Base-by-base conservation (phyloP, 2,329 filamentous ascomycete genomes). In the Scytalidium lignicola region DNA sequence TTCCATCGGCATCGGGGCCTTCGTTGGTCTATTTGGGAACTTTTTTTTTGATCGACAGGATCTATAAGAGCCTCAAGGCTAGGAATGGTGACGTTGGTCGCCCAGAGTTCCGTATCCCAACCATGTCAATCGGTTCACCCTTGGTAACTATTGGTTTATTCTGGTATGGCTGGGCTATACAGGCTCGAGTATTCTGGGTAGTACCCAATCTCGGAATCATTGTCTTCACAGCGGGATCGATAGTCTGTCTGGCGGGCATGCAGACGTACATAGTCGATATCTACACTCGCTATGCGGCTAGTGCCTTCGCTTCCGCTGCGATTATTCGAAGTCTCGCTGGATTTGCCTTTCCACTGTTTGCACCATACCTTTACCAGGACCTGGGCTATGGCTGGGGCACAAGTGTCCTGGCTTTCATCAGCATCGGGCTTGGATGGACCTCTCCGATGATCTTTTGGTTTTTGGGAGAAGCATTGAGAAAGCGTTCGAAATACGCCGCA, bases 351-450 rank as follows among this genome's bases (percentile, higher is more conserved):
- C 73, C 22, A 74, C 74, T 0, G 70, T 78, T 47, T 1, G 65
- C 26, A 22, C 44, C 44, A 10, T 20, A 46, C 7, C 15, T 46
- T 17, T 46, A 61, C 22, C 43, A 49, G 9, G 41, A 28, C 7
- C 41, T 49, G 20, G 55, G n/a, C 70, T 80, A 18, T 57, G 80
- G 57, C 60, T 83, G 52, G 78, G 72, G 43, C 2, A 69, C 66
- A 49, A 67, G 64, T 2, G 54, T 69, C 0, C 57, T 71, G 28
- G 68, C 63, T 1, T 74, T 80, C 42, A 64, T 80, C n/a, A 76
- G n/a, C n/a, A n/a, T n/a, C n/a, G n/a, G n/a, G n/a, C 0, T 63
- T 82, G 7, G 78, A 81, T 74, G 78, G 76, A 71, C 62, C 20
- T 51, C 15, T 18, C 23, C 18, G 20, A n/a, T 43, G n/a, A 32